A percentile compares a stretch with the other conserved stretches of the same genome.
These are phyloP conservation scores for Saussurea involucrata DNA, from an alignment of 129 eudicot genomes.

Conservation along the genomic window DNA sequence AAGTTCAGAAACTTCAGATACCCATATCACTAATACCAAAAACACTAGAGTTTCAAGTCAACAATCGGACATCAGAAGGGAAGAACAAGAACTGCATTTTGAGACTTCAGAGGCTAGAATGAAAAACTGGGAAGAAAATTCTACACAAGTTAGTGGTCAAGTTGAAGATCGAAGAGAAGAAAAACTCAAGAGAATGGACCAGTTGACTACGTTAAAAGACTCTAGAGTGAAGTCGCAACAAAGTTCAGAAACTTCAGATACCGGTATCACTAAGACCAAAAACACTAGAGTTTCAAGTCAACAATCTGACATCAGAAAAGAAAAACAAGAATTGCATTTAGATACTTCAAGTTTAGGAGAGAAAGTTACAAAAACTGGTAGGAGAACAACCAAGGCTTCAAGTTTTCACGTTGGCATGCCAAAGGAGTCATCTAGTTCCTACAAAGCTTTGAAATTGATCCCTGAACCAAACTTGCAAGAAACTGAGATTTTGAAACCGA, in stretches of 20 bases:
- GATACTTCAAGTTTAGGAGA: slow-evolving; percentile 33
- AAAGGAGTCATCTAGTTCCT: slow-evolving; percentile 25
- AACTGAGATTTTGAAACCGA: background rate
- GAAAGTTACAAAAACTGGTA: slow-evolving; percentile 16
- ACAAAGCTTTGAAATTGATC: slow-evolving; percentile 34
- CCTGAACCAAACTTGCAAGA: slow-evolving; percentile 31
- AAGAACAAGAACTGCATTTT: slow-evolving; percentile 29
- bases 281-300: slow-evolving; percentile 19
- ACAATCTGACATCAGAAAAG: slow-evolving; percentile 33
- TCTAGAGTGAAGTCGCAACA: slow-evolving; percentile 40
- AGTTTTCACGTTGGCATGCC: slow-evolving; percentile 32
- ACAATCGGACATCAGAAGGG: slow-evolving; percentile 32
- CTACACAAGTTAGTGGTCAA: slow-evolving; percentile 21
- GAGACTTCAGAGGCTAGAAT: slow-evolving; percentile 30
- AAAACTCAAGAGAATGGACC: slow-evolving; percentile 34
- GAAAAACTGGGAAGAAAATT: slow-evolving; percentile 31
- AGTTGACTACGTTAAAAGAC: slow-evolving; percentile 18
- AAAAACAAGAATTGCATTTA: slow-evolving; percentile 29
- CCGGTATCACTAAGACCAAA: slow-evolving; percentile 10
- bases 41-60: slow-evolving; percentile 19
- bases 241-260: slow-evolving; percentile 23
- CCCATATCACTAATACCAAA: slow-evolving; percentile 11
- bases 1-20: slow-evolving; percentile 11
- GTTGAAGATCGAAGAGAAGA: slow-evolving; percentile 36
- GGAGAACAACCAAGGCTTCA: slow-evolving; percentile 30